Evolutionary conservation across 768 basidiomycete species (phyloP).

Genomic region (Trametes punicea): DNA sequence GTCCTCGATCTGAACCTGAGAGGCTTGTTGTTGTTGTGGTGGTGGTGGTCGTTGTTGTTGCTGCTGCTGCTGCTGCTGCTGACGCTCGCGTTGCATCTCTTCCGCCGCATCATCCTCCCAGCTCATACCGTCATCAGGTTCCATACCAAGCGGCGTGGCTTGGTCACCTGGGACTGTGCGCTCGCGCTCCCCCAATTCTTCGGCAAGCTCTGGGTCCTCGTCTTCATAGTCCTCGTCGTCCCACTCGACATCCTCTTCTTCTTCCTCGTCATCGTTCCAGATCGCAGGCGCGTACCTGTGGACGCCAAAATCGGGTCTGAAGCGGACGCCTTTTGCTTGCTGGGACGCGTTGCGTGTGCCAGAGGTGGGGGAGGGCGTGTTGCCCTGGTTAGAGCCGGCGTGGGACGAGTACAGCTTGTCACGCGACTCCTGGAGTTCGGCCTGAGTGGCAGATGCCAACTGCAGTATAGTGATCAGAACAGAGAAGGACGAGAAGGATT

Average conservation of each 20-base stretch:
- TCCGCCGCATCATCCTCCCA: conserved; percentile 78
- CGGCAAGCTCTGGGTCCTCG: conserved; percentile 60
- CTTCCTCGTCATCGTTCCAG: conserved; percentile 75
- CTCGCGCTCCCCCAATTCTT: conserved; percentile 49
- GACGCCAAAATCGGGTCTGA: conserved; percentile 64
- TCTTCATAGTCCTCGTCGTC: conserved; percentile 68
- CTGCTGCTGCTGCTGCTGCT: conserved; percentile 21
- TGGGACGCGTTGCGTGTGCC: conserved; percentile 35
- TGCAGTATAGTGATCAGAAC: conserved; percentile 28
- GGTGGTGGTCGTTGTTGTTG: conserved; percentile 17
- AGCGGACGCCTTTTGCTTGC: conserved; percentile 50
- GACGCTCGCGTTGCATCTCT: conserved; percentile 32
- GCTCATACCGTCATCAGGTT: conserved; percentile 80
- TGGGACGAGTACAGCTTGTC: conserved; percentile 51
- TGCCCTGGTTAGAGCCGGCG: conserved; percentile 40
- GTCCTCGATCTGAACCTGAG: conserved; percentile 21
- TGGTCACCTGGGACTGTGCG: conserved; percentile 27
- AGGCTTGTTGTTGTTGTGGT: conserved; percentile 16
- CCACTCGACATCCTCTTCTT: conserved; percentile 57
- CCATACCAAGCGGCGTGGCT: conserved; percentile 39
- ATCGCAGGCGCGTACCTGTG: conserved; percentile 80
- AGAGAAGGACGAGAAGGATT: not conserved
- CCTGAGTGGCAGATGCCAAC: conserved; percentile 73
- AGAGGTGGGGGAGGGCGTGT: conserved; percentile 48
- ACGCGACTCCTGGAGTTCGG: conserved; percentile 52